Base-by-base conservation (phyloP, 1,284 basidiomycete genomes). In the Sanguinoderma infundibulare region DNA sequence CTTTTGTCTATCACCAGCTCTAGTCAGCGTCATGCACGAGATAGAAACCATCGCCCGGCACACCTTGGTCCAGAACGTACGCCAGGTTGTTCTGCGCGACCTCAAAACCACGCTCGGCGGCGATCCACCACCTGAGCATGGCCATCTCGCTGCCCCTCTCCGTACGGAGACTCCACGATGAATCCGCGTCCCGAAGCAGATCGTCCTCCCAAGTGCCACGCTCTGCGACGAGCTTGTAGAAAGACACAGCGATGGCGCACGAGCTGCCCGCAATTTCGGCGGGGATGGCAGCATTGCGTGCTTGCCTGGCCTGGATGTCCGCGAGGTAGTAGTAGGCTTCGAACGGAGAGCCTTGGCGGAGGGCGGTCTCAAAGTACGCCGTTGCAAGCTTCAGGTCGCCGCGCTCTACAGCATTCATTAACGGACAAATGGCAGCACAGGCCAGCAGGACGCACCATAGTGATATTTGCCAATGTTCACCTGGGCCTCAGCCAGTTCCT, bases 1-100 rank as follows among this genome's bases (percentile, higher is more conserved):
- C 87, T 91, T 73, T 87, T 90, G 70, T 95, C 93, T 94, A 60
- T 14, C 8, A 22, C n/a, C 40, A 30, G 17, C 39, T 26, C 2
- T 17, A 44, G 53, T 32, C 15, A 51, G 53, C 7, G 44, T 5
- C 35, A 15, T 47, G 50, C 30, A 62, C n/a, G n/a, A n/a, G n/a
- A n/a, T n/a, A n/a, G n/a, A n/a, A n/a, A n/a, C n/a, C n/a, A n/a
- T n/a, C n/a, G n/a, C n/a, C n/a, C n/a, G n/a, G n/a, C n/a, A 26
- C 58, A 91, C 93, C 92, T 82, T 96, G 92, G 72, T 98, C 96
- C 51, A 99, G 79, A 60, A 97, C 83, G 74, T 90, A 98, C 0
- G 96, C 98, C 10, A 99, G 80, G 71, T 99, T 99, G 74, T 96
- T 98, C 79, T 98, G 96, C 2, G 95, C 97, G 38, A 90, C 84